These are phyloP conservation scores for Calonectria multiphialidica DNA, from an alignment of 2,329 filamentous ascomycete species.

Conservation along the genomic window DNA sequence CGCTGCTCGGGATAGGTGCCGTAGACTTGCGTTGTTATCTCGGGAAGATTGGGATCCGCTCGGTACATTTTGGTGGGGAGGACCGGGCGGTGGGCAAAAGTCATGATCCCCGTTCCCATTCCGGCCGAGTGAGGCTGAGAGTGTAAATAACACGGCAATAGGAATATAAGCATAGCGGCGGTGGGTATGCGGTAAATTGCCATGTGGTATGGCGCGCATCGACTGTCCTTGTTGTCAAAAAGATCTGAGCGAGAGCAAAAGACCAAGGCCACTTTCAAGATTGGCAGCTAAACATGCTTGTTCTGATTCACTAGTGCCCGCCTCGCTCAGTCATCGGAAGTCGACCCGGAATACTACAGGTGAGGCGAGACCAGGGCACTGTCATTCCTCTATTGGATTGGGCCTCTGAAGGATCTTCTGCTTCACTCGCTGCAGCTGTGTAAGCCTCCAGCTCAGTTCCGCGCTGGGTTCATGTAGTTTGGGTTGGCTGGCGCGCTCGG, in stretches of 20 bases:
- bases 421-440: background rate
- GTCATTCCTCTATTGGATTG: background rate
- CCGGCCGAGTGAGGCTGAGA: constrained; percentile 1
- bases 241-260: background rate
- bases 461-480: background rate
- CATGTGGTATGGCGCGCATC: background rate
- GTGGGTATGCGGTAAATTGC: background rate
- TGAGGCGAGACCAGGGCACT: background rate
- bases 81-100: background rate
- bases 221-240: background rate
- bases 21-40: background rate
- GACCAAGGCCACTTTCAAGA: background rate
- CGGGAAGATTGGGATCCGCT: constrained; percentile 5
- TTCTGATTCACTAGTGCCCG: background rate
- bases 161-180: background rate
- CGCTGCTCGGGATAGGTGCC: background rate
- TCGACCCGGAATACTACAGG: background rate
- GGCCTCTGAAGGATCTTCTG: background rate
- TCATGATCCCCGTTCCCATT: background rate
- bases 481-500: background rate
- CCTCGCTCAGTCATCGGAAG: background rate
- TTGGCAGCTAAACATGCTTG: background rate
- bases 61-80: background rate
- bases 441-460: background rate
- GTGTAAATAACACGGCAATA: constrained; percentile 10